Percentiles rank a stretch among this genome's conserved stretches.
Evolutionary conservation across 805 yeast species (phyloP).

Genomic region (Wickerhamomyces subpelliculosus): DNA sequence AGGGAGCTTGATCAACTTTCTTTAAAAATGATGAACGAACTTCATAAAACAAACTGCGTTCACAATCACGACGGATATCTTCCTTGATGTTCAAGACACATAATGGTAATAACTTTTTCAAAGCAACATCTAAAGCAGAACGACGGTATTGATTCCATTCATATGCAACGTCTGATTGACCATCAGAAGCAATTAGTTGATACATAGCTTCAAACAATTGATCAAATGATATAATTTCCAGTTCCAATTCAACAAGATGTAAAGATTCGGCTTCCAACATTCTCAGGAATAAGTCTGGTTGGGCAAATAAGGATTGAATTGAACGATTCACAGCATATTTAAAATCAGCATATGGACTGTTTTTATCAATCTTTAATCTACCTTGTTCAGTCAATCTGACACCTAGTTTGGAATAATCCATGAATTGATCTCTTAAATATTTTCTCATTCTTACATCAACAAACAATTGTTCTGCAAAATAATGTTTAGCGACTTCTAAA

Average conservation of each 20-base stretch:
- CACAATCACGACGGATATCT: constrained; percentile 69
- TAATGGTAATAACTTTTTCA: constrained; percentile 58
- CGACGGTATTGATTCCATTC: constrained; percentile 80
- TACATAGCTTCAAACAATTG: constrained; percentile 39
- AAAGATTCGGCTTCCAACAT: constrained; percentile 88
- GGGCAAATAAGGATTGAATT: constrained; percentile 60
- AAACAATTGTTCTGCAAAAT: constrained; percentile 71
- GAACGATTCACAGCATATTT: constrained; percentile 84
- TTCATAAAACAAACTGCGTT: constrained; percentile 57
- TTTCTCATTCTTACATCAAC: constrained; percentile 77
- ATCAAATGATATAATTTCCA: constrained; percentile 36
- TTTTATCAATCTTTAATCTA: constrained; percentile 64
- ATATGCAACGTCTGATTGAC: constrained; percentile 64
- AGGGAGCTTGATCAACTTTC: constrained; percentile 90
- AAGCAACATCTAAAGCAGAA: constrained; percentile 56
- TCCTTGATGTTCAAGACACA: constrained; percentile 77
- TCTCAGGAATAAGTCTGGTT: constrained; percentile 78
- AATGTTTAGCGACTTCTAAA: constrained; percentile 63
- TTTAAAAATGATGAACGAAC: constrained; percentile 64
- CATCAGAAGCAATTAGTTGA: constrained; percentile 63
- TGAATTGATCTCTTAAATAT: constrained; percentile 56
- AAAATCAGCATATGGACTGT: constrained; percentile 79
- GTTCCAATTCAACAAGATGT: constrained; percentile 63
- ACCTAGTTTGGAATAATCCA: constrained; percentile 59
- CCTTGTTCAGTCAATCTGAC: constrained; percentile 83